Percentiles rank a stretch among this genome's conserved stretches.
Evolutionary conservation across 1,284 basidiomycete genomes (phyloP).

Genomic region (Ganoderma sinense): DNA sequence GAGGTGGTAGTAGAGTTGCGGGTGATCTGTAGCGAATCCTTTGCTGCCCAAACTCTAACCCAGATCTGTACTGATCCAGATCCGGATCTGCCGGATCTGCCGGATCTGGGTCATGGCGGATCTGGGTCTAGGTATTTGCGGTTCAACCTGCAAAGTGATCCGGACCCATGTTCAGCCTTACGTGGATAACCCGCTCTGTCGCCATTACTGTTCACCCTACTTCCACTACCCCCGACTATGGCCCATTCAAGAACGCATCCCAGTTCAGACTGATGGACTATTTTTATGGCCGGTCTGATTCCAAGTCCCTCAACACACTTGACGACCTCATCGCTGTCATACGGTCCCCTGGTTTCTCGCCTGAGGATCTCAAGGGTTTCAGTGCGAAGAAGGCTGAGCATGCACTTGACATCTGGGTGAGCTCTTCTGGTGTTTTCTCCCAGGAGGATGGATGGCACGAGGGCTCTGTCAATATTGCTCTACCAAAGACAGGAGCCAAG

Average conservation of each 20-base stretch:
- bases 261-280: slow-evolving; percentile 9
- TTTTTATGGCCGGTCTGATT: slow-evolving; percentile 1
- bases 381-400: slow-evolving; percentile 15
- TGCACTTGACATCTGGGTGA: slow-evolving; percentile 21
- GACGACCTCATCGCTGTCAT: slow-evolving; percentile 12
- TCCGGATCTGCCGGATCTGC: no score
- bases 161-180: no score
- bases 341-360: slow-evolving; percentile 27
- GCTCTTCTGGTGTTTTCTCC: slow-evolving; percentile 1
- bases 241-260: neutral
- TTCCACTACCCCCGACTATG: neutral
- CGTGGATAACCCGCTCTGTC: neutral
- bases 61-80: no score
- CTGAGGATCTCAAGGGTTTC: slow-evolving; percentile 29
- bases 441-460: slow-evolving; percentile 35
- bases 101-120: no score
- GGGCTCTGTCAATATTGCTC: neutral
- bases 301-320: neutral
- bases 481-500: slow-evolving; percentile 17
- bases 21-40: no score
- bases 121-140: no score
- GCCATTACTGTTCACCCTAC: neutral
- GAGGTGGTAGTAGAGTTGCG: no score
- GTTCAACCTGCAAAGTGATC: no score
- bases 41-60: no score